phyloP scores from a whole-genome alignment of 148 eudicot genomes.

The Bassia scoparia region DNA sequence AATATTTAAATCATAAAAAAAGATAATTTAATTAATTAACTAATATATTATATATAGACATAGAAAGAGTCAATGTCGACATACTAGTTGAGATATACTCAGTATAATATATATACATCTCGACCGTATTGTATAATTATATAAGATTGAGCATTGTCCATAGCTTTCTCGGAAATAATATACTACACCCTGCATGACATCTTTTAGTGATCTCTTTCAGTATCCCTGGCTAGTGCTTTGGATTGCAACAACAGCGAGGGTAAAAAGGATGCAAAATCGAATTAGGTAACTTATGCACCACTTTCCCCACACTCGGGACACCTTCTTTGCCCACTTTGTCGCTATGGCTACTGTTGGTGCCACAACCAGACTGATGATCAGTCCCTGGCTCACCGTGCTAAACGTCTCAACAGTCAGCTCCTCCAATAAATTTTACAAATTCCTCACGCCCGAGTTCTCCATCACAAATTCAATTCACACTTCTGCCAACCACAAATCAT shows the following conservation, averaged over 20 bases:
- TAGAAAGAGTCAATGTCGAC: no score
- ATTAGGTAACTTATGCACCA: slow-evolving; percentile 81
- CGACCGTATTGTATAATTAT: no score
- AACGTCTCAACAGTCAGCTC: slow-evolving; percentile 56
- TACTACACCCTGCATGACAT: no score
- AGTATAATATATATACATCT: no score
- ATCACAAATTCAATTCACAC: slow-evolving; percentile 60
- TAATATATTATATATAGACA: no score
- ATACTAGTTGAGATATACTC: no score
- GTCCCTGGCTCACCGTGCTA: slow-evolving; percentile 61
- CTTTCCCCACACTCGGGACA: slow-evolving; percentile 71
- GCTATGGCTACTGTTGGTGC: slow-evolving; percentile 81
- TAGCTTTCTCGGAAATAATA: no score
- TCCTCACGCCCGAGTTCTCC: slow-evolving; percentile 70
- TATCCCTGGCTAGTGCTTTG: slow-evolving; percentile 40
- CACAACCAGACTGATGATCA: slow-evolving; percentile 62
- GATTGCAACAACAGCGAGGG: slow-evolving; percentile 56
- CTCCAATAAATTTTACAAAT: slow-evolving; percentile 57
- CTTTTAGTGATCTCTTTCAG: no score
- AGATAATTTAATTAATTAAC: no score
- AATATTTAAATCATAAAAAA: no score
- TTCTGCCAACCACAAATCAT: slow-evolving; percentile 37
- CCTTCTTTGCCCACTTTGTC: slow-evolving; percentile 75
- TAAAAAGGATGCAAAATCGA: slow-evolving; percentile 76
- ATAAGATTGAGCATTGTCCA: no score